Percentiles rank a stretch among this genome's conserved stretches.
These are phyloP conservation scores for Elsinoe batatas DNA, from an alignment of 2,329 filamentous ascomycete genomes.

Conservation along the genomic window DNA sequence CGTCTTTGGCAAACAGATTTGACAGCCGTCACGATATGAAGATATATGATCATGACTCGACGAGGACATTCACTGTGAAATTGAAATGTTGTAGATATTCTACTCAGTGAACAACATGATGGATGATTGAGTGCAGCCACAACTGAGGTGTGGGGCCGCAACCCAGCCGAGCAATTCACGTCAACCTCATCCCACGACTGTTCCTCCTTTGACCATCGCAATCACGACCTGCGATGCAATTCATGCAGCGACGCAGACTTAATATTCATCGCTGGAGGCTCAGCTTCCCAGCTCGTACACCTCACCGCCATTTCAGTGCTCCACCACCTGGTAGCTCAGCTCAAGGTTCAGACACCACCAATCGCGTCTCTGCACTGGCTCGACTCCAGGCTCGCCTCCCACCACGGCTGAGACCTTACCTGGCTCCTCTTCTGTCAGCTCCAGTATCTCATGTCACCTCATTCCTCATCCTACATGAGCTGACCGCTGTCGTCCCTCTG, in stretches of 20 bases:
- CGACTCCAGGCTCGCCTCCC: slow-evolving; percentile 44
- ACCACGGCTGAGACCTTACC: slow-evolving; percentile 57
- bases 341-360: background rate
- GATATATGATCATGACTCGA: background rate
- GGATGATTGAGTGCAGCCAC: too few relatives aligned
- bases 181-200: too few relatives aligned
- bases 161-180: too few relatives aligned
- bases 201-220: too few relatives aligned
- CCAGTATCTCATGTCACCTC: slow-evolving; percentile 75
- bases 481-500: slow-evolving; percentile 77
- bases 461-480: slow-evolving; percentile 83
- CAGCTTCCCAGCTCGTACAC: background rate
- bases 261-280: too few relatives aligned
- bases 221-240: too few relatives aligned
- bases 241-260: too few relatives aligned
- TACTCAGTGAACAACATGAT: too few relatives aligned
- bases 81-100: too few relatives aligned
- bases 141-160: too few relatives aligned
- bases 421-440: slow-evolving; percentile 59
- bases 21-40: background rate
- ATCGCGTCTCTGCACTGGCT: slow-evolving; percentile 19
- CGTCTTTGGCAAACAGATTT: slow-evolving; percentile 1
- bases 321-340: background rate
- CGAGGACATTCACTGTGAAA: background rate
- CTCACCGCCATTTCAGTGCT: background rate